Evolutionary conservation across 2,329 filamentous ascomycete genomes (phyloP).

Genomic region (Dactylellina cionopaga): DNA sequence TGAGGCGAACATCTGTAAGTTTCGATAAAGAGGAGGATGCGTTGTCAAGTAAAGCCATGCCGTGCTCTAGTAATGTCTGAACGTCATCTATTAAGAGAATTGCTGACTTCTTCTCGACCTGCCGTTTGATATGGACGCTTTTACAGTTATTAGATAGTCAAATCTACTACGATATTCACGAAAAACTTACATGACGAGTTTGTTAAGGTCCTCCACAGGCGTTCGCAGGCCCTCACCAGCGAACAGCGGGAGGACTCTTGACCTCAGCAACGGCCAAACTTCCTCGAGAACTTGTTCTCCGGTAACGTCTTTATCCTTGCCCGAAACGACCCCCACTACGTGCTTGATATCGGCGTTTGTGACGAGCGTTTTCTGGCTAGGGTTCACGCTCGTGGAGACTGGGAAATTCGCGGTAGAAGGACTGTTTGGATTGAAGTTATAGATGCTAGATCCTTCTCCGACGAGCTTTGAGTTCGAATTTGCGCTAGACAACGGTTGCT

Average conservation of each 20-base stretch:
- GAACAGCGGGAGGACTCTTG: conserved; percentile 79
- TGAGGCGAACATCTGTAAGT: conserved; percentile 80
- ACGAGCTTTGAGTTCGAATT: conserved; percentile 51
- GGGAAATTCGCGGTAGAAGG: conserved; percentile 69
- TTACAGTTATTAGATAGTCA: conserved; percentile 1
- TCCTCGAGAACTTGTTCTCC: conserved; percentile 70
- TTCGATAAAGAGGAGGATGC: conserved; percentile 70
- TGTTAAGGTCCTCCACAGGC: conserved; percentile 86
- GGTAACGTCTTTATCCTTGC: conserved; percentile 77
- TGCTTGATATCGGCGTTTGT: conserved; percentile 77
- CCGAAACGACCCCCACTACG: conserved; percentile 77
- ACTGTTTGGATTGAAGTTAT: conserved; percentile 52
- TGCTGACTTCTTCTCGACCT: conserved; percentile 77
- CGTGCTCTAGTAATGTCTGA: conserved; percentile 77
- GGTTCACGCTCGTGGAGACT: conserved; percentile 54
- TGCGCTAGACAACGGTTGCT: conserved; percentile 47
- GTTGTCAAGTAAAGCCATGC: conserved; percentile 86
- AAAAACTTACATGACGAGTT: conserved; percentile 70
- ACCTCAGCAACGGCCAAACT: conserved; percentile 82
- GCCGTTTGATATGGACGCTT: conserved; percentile 77
- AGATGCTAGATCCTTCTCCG: conserved; percentile 54
- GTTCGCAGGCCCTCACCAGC: conserved; percentile 81
- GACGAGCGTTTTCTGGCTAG: conserved; percentile 69
- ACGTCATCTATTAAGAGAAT: conserved; percentile 79
- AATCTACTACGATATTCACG: neutral